Conservation (phyloP, 805 yeast genomes). For the Saccharomycopsis vini region DNA sequence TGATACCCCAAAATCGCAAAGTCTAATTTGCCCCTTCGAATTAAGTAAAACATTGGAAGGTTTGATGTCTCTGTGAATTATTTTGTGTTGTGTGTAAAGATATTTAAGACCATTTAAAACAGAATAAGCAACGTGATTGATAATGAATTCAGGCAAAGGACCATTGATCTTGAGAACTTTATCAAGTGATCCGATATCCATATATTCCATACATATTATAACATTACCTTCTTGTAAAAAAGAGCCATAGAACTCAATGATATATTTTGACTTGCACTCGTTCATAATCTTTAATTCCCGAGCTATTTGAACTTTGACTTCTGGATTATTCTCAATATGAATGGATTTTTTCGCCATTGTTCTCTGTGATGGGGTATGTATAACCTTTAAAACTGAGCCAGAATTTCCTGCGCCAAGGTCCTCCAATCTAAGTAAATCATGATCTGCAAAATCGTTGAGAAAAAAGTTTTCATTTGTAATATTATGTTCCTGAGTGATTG, state of each 20-base stretch:
- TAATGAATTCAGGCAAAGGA: slow-evolving; percentile 55
- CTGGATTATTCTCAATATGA: slow-evolving; percentile 73
- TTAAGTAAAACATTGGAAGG: slow-evolving; percentile 90
- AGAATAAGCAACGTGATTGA: slow-evolving; percentile 65
- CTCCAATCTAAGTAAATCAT: slow-evolving; percentile 66
- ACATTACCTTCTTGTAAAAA: slow-evolving; percentile 39
- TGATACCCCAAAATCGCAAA: slow-evolving; percentile 95
- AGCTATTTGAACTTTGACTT: slow-evolving; percentile 72
- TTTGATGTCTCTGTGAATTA: slow-evolving; percentile 92
- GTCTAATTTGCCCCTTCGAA: slow-evolving; percentile 76
- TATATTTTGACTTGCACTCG: slow-evolving; percentile 76
- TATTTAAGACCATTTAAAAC: slow-evolving; percentile 77
- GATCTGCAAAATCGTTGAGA: slow-evolving; percentile 36
- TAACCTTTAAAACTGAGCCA: slow-evolving; percentile 82
- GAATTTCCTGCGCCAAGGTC: slow-evolving; percentile 89
- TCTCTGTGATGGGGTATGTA: slow-evolving; percentile 81
- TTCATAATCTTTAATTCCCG: slow-evolving; percentile 87
- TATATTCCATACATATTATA: slow-evolving; percentile 89
- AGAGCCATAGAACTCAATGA: slow-evolving; percentile 88
- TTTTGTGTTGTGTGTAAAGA: slow-evolving; percentile 72
- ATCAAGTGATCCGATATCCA: slow-evolving; percentile 91
- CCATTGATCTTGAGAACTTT: slow-evolving; percentile 56
- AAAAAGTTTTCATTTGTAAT: slow-evolving; percentile 9
- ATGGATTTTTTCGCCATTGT: slow-evolving; percentile 87
- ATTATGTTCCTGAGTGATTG: slow-evolving; percentile 3